Evolutionary conservation across 179 eudicot species (phyloP), one percentile per base, ranked within the genome.

Genomic region (Spinacia oleracea): DNA sequence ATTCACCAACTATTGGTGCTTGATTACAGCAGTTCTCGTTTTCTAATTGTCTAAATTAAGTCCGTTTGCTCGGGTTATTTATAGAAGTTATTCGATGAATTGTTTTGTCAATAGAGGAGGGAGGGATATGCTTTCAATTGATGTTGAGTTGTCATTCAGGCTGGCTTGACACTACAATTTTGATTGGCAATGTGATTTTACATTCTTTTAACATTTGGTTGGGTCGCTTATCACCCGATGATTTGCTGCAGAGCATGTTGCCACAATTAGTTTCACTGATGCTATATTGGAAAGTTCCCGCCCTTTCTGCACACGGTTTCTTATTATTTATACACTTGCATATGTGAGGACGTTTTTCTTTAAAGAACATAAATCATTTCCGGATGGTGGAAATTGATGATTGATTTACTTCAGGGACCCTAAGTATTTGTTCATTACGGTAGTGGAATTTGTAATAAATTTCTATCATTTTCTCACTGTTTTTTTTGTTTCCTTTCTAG

Each of bases 121-220:
- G 21, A 7, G 58, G 23, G 23, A 45, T 78, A 38, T 48, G 29
- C 45, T 70, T 69, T 15, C 46, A 29, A 46, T 74, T 64, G 69
- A 60, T 68, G 68, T 72, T 75, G 62, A 68, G 71, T 76, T 76
- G 85, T 83, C 80, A 59, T 38, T 79, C 32, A 14, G 32, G 78
- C 60, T 25, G 43, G 27, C 77, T 46, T n/a, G 38, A 67, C 42
- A 4, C 32, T 40, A 10, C 23, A n/a, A 62, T 9, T 27, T 70
- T 51, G 79, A 75, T 79, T 45, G 76, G 9, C 15, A 75, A 79
- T 70, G 45, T 79, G 58, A 45, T 48, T 67, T 74, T 50, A 62
- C 38, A 68, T 31, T n/a, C 29, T 68, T 65, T 2, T n/a, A 40
- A 21, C n/a, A 10, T 14, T 62, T 72, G 42, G 50, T 75, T 71